These are phyloP conservation scores for Ascochyta koolunga DNA, from an alignment of 2,329 filamentous ascomycete genomes.

Conservation along the genomic window DNA sequence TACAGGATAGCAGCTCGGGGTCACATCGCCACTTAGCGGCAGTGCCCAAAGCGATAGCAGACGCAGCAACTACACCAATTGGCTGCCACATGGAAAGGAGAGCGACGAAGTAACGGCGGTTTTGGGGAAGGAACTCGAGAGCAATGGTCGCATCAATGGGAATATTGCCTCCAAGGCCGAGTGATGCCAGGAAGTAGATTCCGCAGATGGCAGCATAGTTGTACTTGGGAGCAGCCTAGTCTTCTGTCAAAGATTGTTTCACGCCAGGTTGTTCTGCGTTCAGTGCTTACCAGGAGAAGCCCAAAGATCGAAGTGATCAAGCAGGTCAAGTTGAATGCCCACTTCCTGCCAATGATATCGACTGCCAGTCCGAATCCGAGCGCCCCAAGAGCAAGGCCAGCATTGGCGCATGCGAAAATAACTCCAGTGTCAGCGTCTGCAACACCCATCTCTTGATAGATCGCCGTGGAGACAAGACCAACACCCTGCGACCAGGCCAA, in stretches of 20 bases:
- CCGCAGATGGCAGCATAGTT: conserved; percentile 39
- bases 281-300: conserved; percentile 26
- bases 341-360: conserved; percentile 38
- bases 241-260: conserved; percentile 1
- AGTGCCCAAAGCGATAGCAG: conserved; percentile 36
- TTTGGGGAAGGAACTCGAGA: conserved; percentile 36
- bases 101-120: conserved; percentile 35
- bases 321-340: conserved; percentile 36
- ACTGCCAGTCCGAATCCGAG: conserved; percentile 34
- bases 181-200: conserved; percentile 36
- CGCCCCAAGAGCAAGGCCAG: conserved; percentile 37
- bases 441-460: conserved; percentile 41
- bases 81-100: conserved; percentile 42
- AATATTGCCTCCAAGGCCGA: conserved; percentile 37
- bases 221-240: conserved; percentile 36
- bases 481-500: conserved; percentile 41
- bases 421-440: conserved; percentile 27
- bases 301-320: conserved; percentile 37
- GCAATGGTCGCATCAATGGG: conserved; percentile 37
- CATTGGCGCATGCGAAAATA: conserved; percentile 37
- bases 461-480: conserved; percentile 32
- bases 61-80: conserved; percentile 35
- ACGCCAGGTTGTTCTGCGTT: neutral
- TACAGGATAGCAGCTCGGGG: conserved; percentile 25
- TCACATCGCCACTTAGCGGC: conserved; percentile 39